Evolutionary conservation across 2,329 filamentous ascomycete species (phyloP), one percentile per base, ranked within the genome.

Genomic region (Coniochaeta sp.): DNA sequence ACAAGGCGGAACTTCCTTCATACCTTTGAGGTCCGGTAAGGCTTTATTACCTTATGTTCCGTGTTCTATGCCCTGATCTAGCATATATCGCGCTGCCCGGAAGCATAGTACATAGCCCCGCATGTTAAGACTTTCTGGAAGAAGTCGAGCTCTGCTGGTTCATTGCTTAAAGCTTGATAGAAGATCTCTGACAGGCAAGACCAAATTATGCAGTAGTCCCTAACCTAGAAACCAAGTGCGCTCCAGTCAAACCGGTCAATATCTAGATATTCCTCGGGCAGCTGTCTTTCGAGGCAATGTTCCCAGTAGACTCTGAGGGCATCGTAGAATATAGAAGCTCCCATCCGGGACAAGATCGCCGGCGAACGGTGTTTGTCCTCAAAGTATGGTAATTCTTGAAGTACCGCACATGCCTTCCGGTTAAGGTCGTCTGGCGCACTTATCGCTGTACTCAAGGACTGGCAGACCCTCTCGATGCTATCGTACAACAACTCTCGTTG

Each of bases 311-410:
- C 54, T 34, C 54, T 4, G 9, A 56, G 30, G 54, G 54, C 14
- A 38, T 56, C 54, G 14, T 56, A 56, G 14, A 56, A 56, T 30
- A 56, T 38, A 16, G 54, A 56, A 26, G 54, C 54, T 6, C 54
- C 54, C 54, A 56, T 56, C 30, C 54, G 30, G 10, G 54, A 56
- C n/a, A 56, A 24, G 28, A 56, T 56, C 2, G 54, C 5, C n/a
- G 54, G 54, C 2, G 54, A 56, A 38, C 54, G 54, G 54, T 22
- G 54, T 32, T 56, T 56, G 34, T 56, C 34, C 54, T 56, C 54
- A 17, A 56, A 8, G 30, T 56, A 56, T 14, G 30, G 54, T 2
- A 56, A 32, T 2, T 56, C 54, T 22, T 56, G 54, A 4, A 56
- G 30, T 19, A 56, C 7, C 2, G 54, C 24, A 32, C 30, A 56